phyloP scores from a whole-genome alignment of 148 eudicot genomes.

The Agrostemma githago region DNA sequence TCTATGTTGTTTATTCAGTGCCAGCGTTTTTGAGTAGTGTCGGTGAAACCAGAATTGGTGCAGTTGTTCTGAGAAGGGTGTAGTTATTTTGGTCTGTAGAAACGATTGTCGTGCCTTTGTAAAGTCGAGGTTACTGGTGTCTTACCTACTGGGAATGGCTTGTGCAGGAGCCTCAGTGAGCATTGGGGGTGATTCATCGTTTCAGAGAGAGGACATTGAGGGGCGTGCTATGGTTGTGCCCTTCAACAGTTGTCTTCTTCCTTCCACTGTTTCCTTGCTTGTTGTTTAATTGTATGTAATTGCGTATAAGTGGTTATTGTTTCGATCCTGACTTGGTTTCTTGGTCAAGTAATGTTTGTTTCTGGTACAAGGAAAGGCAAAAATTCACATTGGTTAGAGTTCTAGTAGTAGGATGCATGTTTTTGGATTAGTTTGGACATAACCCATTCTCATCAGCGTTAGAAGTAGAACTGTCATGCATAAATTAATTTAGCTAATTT shows the following conservation, averaged over 20 bases:
- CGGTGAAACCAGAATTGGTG: background rate
- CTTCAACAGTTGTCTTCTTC: constrained; percentile 16
- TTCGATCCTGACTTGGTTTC: background rate
- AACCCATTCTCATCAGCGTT: too few species aligned
- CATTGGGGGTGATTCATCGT: constrained; percentile 17
- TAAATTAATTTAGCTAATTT: too few species aligned
- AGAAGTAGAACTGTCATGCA: too few species aligned
- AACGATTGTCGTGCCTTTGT: background rate
- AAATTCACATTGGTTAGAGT: too few species aligned
- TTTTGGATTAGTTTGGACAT: too few species aligned
- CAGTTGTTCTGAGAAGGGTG: background rate
- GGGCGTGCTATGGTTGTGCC: constrained; percentile 16
- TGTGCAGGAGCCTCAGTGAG: constrained; percentile 18
- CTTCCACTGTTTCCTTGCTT: constrained; percentile 5
- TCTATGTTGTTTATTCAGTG: constrained; percentile 8
- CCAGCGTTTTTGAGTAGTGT: background rate
- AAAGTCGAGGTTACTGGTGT: background rate
- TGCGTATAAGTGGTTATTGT: background rate
- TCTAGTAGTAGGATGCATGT: too few species aligned
- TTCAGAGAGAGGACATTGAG: constrained; percentile 19
- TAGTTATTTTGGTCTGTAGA: background rate
- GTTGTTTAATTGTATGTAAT: background rate
- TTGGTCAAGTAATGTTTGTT: background rate
- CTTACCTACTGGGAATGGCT: constrained; percentile 15
- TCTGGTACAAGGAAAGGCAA: background rate